A percentile compares a stretch with the other conserved stretches of the same genome.
Conservation (phyloP, 2,329 filamentous ascomycete genomes). For the Penicillium capsulatum region DNA sequence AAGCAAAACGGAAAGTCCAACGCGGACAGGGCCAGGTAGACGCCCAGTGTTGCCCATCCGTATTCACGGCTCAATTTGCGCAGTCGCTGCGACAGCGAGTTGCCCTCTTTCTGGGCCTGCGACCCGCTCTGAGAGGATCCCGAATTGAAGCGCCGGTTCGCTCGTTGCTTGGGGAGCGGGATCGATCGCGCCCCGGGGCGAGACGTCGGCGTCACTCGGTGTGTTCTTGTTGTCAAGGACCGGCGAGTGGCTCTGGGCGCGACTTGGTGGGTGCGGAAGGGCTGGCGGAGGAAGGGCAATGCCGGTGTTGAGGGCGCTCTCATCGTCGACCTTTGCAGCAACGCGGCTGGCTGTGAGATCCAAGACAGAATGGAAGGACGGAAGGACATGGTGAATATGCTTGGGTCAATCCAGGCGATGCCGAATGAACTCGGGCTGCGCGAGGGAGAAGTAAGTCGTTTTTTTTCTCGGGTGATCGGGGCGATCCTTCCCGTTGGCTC, state of each 20-base stretch:
- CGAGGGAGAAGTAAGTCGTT: too few species aligned
- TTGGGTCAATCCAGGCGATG: too few species aligned
- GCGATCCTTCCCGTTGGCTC: conserved; percentile 8
- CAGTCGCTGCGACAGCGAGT: conserved; percentile 64
- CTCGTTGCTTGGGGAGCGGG: conserved; percentile 9
- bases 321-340: conserved; percentile 9
- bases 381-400: conserved; percentile 11
- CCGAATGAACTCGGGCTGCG: too few species aligned
- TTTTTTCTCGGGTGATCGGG: conserved; percentile 1
- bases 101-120: conserved; percentile 27
- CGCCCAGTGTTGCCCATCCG: conserved; percentile 87
- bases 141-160: conserved; percentile 27
- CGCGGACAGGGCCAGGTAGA: conserved; percentile 77
- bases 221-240: conserved; percentile 1
- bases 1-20: conserved; percentile 96
- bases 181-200: neutral
- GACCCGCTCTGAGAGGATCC: conserved; percentile 18
- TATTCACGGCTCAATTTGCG: conserved; percentile 87
- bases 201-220: neutral
- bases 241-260: conserved; percentile 1
- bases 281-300: conserved; percentile 1
- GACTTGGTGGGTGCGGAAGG: conserved; percentile 1
- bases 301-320: conserved; percentile 1
- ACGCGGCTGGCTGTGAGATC: conserved; percentile 17
- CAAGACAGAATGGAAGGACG: conserved; percentile 16